Base-by-base conservation (phyloP, 805 yeast genomes). In the Debaryomyces hansenii region DNA sequence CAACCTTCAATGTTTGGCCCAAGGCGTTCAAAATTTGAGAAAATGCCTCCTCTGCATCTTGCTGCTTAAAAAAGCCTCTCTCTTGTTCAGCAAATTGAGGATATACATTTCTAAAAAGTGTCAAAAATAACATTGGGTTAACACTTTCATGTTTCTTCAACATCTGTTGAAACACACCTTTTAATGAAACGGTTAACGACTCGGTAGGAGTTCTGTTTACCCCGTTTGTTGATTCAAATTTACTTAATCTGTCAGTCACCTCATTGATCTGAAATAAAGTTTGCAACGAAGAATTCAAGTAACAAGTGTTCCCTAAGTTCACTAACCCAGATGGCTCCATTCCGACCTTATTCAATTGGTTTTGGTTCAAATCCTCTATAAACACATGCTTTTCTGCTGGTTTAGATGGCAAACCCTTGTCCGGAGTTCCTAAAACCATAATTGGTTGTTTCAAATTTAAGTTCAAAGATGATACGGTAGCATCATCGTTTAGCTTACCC, bases 41-140 rank as follows among this genome's bases (percentile, higher is more conserved):
- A 69, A 83, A 90, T 14, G 92, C 87, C 64, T 94, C 99, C 70
- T 94, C 99, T 0, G 99, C 99, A 72, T 94, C 99, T 69, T 94
- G 99, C 70, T 94, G 99, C 66, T 89, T 90, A 62, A 79, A 87
- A 46, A 77, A 69, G 1, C 97, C 97, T 40, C 60, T 66, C 24
- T 72, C 69, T 49, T 82, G 80, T 63, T 92, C 97, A 37, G 86
- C 87, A 67, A 94, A 94, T 67, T 94, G 98, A 1, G 98, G 97
- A 61, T 81, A 87, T 14, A 73, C 69, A 40, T 74, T 70, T 63
- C 97, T 82, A 54, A 88, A 72, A 27, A 80, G 70, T 32, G 82
- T 73, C 50, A 94, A 70, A 48, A 92, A 79, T 36, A 81, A 72
- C 37, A 81, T 64, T 15, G 98, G 98, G 45, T 82, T 78, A 42